A percentile compares a stretch with the other conserved stretches of the same genome.
phyloP scores from a whole-genome alignment of 2,329 filamentous ascomycete species.

The Colletotrichum viniferum region DNA sequence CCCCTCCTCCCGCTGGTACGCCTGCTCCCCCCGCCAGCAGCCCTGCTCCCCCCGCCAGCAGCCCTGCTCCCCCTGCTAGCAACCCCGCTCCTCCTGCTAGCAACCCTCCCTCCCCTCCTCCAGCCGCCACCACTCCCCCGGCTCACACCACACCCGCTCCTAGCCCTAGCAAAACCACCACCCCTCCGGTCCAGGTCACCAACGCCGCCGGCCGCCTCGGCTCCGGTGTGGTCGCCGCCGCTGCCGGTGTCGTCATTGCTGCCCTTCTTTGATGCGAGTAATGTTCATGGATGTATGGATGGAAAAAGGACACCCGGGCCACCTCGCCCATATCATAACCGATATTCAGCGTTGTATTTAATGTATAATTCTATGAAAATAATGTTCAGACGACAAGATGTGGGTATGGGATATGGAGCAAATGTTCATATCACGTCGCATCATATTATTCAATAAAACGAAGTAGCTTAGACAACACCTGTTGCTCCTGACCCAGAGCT shows the following conservation, averaged over 20 bases:
- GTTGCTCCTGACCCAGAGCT: rapidly evolving
- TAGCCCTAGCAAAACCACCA: not conserved
- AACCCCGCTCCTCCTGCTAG: not conserved
- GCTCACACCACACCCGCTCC: not conserved
- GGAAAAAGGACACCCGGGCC: not conserved
- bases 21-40: not conserved
- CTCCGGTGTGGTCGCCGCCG: slow-evolving; percentile 6
- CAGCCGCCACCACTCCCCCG: not conserved
- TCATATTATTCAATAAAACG: not conserved
- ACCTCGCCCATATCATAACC: not conserved
- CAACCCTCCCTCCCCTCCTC: not conserved
- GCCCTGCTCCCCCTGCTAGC: not conserved
- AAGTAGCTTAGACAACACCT: not conserved
- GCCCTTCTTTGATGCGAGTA: slow-evolving; percentile 2
- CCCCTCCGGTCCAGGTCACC: not conserved
- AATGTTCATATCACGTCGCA: not conserved
- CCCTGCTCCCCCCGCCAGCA: not conserved
- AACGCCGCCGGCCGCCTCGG: slow-evolving; percentile 1
- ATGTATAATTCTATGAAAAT: not conserved
- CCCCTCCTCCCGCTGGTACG: not conserved
- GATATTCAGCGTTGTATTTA: not conserved
- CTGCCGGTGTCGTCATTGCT: slow-evolving; percentile 8
- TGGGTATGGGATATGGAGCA: not conserved
- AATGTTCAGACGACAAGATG: not conserved
- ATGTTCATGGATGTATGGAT: not conserved